Base-by-base conservation (phyloP, 176 grass and related monocot genomes). In the Poa annua region DNA sequence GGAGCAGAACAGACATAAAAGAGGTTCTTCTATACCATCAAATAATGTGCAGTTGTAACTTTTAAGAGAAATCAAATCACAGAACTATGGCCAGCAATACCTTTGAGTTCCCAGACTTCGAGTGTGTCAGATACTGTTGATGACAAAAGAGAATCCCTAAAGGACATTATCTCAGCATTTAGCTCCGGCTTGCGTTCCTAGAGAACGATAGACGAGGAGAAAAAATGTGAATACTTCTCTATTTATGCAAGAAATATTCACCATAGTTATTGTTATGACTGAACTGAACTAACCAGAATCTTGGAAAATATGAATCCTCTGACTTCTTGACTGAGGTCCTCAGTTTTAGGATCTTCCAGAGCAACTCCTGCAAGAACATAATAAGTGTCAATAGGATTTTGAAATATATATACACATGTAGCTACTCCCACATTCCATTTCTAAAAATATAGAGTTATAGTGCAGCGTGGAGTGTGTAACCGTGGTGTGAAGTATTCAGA, bases 61-160 rank as follows among this genome's bases (percentile, higher is more conserved):
- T 71, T 39, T 75, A 73, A 79, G 39, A 83, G 21, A 76, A 34
- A 39, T 45, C 65, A 71, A 79, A 92, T 64, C 52, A 34, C 0
- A 72, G 4, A 83, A 64, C 38, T 66, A 83, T 81, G 72, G 65
- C 17, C 17, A 83, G 71, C 41, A 75, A 80, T 85, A 98, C 96
- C 96, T 86, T 98, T 98, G 20, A 98, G 85, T 92, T 98, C 96
- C 96, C 96, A 95, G 70, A 98, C 93, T 93, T 98, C 96, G 77
- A 98, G 90, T 44, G 96, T 90, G 79, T 95, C 90, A 44, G 96
- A 90, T n/a, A 92, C 84, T 77, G 93, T 92, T 65, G 93, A 98
- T 78, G 93, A 98, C 74, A 98, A 85, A 22, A 98, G 85, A 88
- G 91, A 95, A 72, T 98, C 93, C 82, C 93, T 91, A 64, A 98